Percentiles rank a stretch among this genome's conserved stretches.
Evolutionary conservation across 140 eudicot genomes (phyloP).

Genomic region (Senecio squalidus): DNA sequence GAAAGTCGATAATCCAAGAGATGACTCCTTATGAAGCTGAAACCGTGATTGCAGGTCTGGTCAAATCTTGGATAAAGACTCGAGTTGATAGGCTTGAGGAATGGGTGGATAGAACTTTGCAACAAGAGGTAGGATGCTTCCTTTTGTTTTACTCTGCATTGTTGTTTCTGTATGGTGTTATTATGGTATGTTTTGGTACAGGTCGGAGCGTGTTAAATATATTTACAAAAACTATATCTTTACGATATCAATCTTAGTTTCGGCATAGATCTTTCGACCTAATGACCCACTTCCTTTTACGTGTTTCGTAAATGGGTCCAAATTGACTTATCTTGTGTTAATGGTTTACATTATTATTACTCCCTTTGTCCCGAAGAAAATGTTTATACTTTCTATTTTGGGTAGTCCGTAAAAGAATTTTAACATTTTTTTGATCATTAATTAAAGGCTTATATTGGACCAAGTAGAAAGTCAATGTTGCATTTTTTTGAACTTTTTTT

Average conservation of each 20-base stretch:
- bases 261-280: too few relatives aligned
- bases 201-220: too few relatives aligned
- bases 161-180: slow-evolving; percentile 1
- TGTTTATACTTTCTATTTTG: neutral
- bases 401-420: neutral
- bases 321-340: neutral
- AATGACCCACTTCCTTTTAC: too few relatives aligned
- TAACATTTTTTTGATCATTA: neutral
- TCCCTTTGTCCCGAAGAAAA: neutral
- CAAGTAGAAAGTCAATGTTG: neutral
- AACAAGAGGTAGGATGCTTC: slow-evolving; percentile 63
- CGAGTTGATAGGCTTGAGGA: slow-evolving; percentile 63
- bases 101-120: slow-evolving; percentile 68
- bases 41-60: slow-evolving; percentile 55
- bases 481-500: too few relatives aligned
- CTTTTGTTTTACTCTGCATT: neutral
- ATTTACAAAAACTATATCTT: too few relatives aligned
- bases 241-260: too few relatives aligned
- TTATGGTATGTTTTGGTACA: neutral
- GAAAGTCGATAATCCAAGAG: slow-evolving; percentile 76
- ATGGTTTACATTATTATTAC: neutral
- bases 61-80: slow-evolving; percentile 67
- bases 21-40: slow-evolving; percentile 88
- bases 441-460: too few relatives aligned
- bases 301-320: neutral